Base-by-base conservation (phyloP, 257 asterid species). In the Linderniella brevidens region DNA sequence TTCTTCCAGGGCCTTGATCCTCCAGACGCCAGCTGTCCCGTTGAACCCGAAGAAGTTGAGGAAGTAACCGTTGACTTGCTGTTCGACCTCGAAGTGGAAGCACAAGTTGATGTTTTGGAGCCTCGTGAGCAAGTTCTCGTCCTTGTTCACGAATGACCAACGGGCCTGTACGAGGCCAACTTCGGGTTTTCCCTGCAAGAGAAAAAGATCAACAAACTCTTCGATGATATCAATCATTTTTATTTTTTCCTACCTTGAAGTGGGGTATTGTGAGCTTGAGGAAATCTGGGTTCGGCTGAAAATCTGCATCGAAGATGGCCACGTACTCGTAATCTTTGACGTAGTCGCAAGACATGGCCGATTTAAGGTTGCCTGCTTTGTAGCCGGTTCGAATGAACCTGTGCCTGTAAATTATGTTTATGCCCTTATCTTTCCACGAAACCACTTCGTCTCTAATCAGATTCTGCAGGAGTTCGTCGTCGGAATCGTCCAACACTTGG, bases 311-410 rank as follows among this genome's bases (percentile, higher is more conserved):
- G 46, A 86, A 76, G 29, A 86, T 86, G 4, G 92, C 92, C 8
- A 81, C 96, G 54, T 71, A 86, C 37, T 86, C 94, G 25, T 72
- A 86, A 65, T 86, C 71, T 57, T 86, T 75, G 11, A 86, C 86
- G 53, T 86, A 86, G 57, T 81, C 92, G 54, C 94, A 81, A 4
- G 70, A 57, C 96, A 85, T 85, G 48, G 96, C 96, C 6, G 96
- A 85, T 68, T 81, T 81, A 55, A 85, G 86, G 57, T 85, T 85
- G 12, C 93, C 96, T 5, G 96, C 96, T 72, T 85, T 85, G 44
- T 85, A 85, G 3, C 96, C 96, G 0, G 92, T 85, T 49, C 96
- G 50, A 20, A 78, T 72, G 51, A 76, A 70, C 36, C 96, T 70
- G 57, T 85, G 96, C 29, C 96, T 71, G 57, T 85, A 85, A 46